These are phyloP conservation scores for Botryobasidium botryosum DNA, from an alignment of 768 basidiomycete genomes.

Conservation along the genomic window DNA sequence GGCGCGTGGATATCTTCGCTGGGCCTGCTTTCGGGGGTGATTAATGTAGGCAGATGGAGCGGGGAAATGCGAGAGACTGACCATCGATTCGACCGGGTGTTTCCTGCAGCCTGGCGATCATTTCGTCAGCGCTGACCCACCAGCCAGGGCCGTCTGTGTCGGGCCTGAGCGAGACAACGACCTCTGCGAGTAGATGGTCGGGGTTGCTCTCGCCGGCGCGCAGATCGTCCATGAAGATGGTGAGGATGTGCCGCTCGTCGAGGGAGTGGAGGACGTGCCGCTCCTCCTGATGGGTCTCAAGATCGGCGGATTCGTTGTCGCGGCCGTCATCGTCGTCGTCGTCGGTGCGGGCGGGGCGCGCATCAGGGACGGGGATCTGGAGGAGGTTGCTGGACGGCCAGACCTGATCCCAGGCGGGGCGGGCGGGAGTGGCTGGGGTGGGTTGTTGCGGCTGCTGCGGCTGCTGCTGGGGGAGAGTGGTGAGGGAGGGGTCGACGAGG, in stretches of 20 bases:
- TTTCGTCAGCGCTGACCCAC: conserved; percentile 8
- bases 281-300: no score
- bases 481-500: neutral
- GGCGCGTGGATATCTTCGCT: conserved; percentile 6
- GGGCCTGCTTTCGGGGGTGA: neutral
- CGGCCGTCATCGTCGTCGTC: no score
- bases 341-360: no score
- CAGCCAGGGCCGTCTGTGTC: conserved; percentile 4
- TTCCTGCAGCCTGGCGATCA: conserved; percentile 4
- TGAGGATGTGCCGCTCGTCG: conserved; percentile 1
- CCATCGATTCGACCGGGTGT: conserved; percentile 7
- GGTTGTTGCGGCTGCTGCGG: neutral
- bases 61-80: neutral
- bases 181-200: conserved; percentile 5
- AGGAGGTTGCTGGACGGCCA: no score
- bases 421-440: neutral
- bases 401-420: conserved; percentile 1
- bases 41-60: neutral
- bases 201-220: conserved; percentile 1
- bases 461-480: neutral
- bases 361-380: no score
- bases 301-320: no score
- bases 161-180: neutral
- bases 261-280: no score
- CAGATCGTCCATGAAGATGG: conserved; percentile 7